Percentiles rank a stretch among this genome's conserved stretches.
These are phyloP conservation scores for Mycena rebaudengoi DNA, from an alignment of 768 basidiomycete species.

Conservation along the genomic window DNA sequence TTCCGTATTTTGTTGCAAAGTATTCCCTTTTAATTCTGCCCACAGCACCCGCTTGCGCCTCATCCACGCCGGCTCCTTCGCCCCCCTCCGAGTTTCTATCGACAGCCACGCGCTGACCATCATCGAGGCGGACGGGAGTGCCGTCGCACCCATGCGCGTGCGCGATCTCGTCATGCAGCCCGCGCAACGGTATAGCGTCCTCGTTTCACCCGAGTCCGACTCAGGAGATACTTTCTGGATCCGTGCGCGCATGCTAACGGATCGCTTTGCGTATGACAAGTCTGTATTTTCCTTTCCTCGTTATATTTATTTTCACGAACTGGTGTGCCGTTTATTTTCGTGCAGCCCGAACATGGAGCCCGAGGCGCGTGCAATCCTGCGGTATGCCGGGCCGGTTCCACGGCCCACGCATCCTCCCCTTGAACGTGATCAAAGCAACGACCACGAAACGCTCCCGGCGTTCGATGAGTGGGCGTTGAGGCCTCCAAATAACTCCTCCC, in stretches of 20 bases:
- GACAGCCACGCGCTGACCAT: constrained; percentile 56
- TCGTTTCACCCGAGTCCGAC: constrained; percentile 32
- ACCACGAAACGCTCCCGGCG: background rate
- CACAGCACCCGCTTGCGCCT: constrained; percentile 55
- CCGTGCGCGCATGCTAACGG: constrained; percentile 5
- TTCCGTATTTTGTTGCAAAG: background rate
- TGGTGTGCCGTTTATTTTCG: background rate
- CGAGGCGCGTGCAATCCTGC: constrained; percentile 19
- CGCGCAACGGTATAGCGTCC: constrained; percentile 61
- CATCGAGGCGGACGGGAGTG: constrained; percentile 58
- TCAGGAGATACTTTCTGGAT: constrained; percentile 18
- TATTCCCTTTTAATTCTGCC: background rate
- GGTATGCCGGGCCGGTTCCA: background rate
- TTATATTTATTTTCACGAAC: background rate
- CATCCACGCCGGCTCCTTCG: constrained; percentile 57
- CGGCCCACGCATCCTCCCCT: too few species aligned
- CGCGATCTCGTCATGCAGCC: constrained; percentile 50
- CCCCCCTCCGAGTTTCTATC: constrained; percentile 53
- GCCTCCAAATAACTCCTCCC: background rate
- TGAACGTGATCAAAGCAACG: too few species aligned
- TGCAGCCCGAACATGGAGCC: constrained; percentile 2
- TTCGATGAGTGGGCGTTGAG: constrained; percentile 12
- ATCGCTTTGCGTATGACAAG: constrained; percentile 20
- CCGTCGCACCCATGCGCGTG: constrained; percentile 47
- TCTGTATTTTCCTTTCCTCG: background rate